phyloP scores from a whole-genome alignment of 805 yeast genomes.

The Lipomyces sp. region DNA sequence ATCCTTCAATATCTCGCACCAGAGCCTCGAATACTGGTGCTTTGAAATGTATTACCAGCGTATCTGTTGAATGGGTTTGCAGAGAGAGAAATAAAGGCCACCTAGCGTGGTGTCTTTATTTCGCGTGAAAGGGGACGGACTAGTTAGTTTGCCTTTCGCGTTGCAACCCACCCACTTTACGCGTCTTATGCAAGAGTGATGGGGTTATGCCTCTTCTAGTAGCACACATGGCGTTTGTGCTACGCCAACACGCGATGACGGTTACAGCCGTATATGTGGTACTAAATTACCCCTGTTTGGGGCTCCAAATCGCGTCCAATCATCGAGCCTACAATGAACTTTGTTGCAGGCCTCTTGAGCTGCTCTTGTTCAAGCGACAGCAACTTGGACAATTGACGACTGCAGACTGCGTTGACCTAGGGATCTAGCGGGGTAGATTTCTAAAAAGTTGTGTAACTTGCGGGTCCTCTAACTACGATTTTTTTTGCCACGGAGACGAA shows the following conservation, averaged over 20 bases:
- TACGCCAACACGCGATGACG: background rate
- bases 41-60: background rate
- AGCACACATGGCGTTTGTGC: background rate
- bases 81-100: background rate
- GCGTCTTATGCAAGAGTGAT: background rate
- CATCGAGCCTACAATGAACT: background rate
- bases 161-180: background rate
- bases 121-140: background rate
- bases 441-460: background rate
- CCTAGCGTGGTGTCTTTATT: background rate
- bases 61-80: background rate
- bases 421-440: background rate
- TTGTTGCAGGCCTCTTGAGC: background rate
- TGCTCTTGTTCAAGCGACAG: background rate
- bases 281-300: background rate
- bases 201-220: background rate
- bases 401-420: background rate
- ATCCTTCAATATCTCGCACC: background rate
- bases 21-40: background rate
- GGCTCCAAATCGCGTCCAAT: background rate
- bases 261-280: background rate
- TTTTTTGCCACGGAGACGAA: background rate
- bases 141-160: background rate
- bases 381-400: background rate
- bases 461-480: background rate